Evolutionary conservation across 2,329 filamentous ascomycete genomes (phyloP), one percentile per base, ranked within the genome.

Genomic region (Aspergillus ochraceus): DNA sequence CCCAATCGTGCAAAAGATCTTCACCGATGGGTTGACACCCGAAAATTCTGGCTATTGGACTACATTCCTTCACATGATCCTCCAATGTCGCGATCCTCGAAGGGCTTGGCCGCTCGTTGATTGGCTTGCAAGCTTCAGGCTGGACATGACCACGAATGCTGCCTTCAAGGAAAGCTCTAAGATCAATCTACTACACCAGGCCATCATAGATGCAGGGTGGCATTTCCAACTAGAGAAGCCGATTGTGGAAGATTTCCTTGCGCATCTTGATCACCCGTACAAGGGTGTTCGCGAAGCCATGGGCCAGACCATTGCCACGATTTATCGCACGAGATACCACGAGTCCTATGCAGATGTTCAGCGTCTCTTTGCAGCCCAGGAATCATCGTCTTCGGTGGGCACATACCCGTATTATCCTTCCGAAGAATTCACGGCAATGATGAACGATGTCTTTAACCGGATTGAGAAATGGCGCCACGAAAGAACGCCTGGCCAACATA

Each of bases 91-190:
- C 70, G 95, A 99, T 75, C 94, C 95, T 12, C 87, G 96, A 49
- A 87, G 94, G 63, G 88, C 88, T 3, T 92, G 90, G 81, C 94
- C 96, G 65, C 84, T 99, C 63, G 86, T 97, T 39, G 89, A 95
- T 64, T 89, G 87, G 76, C 82, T 99, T 20, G 86, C 90, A 51
- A 86, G 88, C 56, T 98, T 98, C 84, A 86, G 92, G 30, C 83
- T 99, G 10, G 95, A 99, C 73, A 94, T 98, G 89, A 83, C 86
- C 6, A 97, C 94, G 0, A 97, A 98, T 72, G 95, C 96, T 4
- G 95, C 95, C 0, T 99, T 99, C 84, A 99, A 99, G 75, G 96
- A 99, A 74, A 97, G 94, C 57, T 96, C 94, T 29, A 97, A 98
- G 79, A 91, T 99, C 17, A 89, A 95, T 65, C 81, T 99, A 30